phyloP scores from a whole-genome alignment of 2,329 filamentous ascomycete species.

The Fusarium anthophilum region DNA sequence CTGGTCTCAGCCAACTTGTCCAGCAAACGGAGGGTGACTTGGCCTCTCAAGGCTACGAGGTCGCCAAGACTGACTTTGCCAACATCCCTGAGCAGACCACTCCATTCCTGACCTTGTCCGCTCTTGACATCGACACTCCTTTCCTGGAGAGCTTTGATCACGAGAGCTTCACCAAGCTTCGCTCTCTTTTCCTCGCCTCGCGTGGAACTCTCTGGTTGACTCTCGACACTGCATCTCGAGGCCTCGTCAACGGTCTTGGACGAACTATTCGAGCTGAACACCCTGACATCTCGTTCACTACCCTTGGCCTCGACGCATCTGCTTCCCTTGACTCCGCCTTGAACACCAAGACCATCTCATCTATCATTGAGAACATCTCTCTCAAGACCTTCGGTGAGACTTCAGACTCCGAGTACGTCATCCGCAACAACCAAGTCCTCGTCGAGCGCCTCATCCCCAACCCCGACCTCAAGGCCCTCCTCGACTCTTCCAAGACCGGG shows the following conservation, averaged over 20 bases:
- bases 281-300: background rate
- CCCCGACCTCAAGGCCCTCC: background rate
- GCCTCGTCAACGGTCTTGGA: background rate
- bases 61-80: background rate
- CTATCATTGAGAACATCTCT: background rate
- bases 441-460: background rate
- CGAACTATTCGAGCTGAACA: background rate
- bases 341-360: background rate
- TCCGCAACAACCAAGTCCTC: background rate
- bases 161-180: background rate
- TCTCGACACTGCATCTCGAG: background rate
- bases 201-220: background rate
- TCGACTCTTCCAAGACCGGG: background rate
- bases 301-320: background rate
- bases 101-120: background rate
- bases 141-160: background rate
- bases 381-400: background rate
- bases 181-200: background rate
- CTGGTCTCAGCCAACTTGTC: background rate
- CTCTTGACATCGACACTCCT: background rate
- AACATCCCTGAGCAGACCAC: background rate
- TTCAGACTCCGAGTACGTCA: background rate
- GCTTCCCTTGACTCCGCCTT: background rate
- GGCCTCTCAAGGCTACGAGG: background rate
- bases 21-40: background rate